Base-by-base conservation (phyloP, 306 rosid genomes). In the Cicer cuneatum region DNA sequence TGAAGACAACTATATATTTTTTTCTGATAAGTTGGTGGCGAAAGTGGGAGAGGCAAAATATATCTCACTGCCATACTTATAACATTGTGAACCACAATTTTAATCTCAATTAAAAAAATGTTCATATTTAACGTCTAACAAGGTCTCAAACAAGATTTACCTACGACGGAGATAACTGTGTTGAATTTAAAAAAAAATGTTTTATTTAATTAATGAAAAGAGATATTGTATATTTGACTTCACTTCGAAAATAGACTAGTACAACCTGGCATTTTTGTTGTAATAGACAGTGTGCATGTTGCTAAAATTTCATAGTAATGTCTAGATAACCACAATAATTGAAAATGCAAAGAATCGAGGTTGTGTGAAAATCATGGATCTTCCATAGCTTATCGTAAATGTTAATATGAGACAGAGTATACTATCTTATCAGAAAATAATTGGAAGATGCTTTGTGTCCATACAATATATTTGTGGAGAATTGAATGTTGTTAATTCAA, bases 331-430 rank as follows among this genome's bases (percentile, higher is more conserved):
- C 65, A 75, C 42, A 80, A 68, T 60, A 69, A 58, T 41, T 33
- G 49, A 57, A 72, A 70, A 67, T 79, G 70, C 60, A 38, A 63
- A 69, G 38, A 61, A 41, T 8, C 65, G 14, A 62, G 40, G 53
- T 12, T 61, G 71, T 19, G 72, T 73, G 75, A 76, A 76, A 72
- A 57, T 47, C 86, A 73, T 7, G 69, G 73, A 68, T 78, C 80
- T 73, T 68, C 33, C 83, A 60, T 82, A 46, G 24, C 80, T 78
- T 82, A 82, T 83, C 83, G 35, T 69, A 56, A 78, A 54, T 68
- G 77, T n/a, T 38, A 46, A 14, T 51, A 67, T 29, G 75, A 61
- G 81, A 78, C 78, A 69, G 41, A 63, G 66, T 53, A 62, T 15
- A 46, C 21, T 40, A 56, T 78, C 78, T 78, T 54, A 53, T 82